phyloP scores from a whole-genome alignment of 2,329 filamentous ascomycete genomes.

The Verticillium klebahnii region DNA sequence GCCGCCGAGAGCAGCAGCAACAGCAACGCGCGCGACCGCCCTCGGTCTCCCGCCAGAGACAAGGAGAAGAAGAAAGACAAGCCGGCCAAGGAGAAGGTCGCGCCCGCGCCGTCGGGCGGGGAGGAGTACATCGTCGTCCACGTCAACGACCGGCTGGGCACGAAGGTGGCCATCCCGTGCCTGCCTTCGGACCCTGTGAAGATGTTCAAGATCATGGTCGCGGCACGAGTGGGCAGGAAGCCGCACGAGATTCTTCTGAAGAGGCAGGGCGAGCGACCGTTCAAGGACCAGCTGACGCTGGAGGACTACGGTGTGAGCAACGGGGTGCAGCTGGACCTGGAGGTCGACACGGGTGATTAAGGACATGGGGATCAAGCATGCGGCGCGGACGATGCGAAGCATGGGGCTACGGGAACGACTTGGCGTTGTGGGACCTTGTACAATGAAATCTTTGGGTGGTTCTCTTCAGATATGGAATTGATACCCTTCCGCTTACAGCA shows the following conservation, averaged over 20 bases:
- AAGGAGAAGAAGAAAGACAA: constrained; percentile 19
- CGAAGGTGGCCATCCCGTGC: constrained; percentile 91
- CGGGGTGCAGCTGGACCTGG: constrained; percentile 67
- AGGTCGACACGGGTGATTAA: constrained; percentile 58
- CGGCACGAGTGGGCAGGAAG: constrained; percentile 80
- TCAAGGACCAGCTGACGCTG: constrained; percentile 84
- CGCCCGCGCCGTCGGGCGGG: constrained; percentile 25
- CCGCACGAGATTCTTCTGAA: constrained; percentile 90
- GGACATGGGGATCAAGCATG: background rate
- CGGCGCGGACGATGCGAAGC: background rate
- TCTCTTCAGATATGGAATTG: background rate
- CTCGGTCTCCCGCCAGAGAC: constrained; percentile 10
- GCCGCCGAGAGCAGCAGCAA: constrained; percentile 22
- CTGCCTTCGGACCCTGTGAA: constrained; percentile 78
- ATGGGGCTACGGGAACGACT: background rate
- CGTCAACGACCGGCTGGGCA: constrained; percentile 91
- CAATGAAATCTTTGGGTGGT: background rate
- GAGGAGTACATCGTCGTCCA: constrained; percentile 93
- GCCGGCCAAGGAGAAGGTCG: constrained; percentile 22
- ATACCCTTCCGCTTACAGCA: background rate
- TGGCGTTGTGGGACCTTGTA: background rate
- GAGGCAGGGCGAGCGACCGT: constrained; percentile 85
- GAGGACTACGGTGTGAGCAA: constrained; percentile 94
- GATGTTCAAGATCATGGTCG: constrained; percentile 87
- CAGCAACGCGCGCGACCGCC: constrained; percentile 25